These are phyloP conservation scores for Eimeria sp. DNA, from an alignment of 169 alveolate genomes.

Conservation along the genomic window DNA sequence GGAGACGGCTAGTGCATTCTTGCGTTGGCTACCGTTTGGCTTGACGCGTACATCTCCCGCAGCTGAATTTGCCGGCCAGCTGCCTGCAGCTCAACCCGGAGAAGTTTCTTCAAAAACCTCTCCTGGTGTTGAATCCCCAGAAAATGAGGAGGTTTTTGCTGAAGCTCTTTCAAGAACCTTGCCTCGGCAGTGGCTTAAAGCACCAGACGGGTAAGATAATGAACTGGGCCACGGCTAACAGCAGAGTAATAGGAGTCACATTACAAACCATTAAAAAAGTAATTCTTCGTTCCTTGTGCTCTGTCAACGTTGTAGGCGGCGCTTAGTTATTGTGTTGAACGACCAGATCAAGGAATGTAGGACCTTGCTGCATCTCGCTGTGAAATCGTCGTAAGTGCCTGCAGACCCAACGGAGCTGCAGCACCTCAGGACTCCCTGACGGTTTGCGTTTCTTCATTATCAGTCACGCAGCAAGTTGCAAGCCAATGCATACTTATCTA, in stretches of 20 bases:
- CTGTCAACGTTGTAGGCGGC: slow-evolving; percentile 15
- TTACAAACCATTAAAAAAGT: background rate
- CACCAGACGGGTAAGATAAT: slow-evolving; percentile 41
- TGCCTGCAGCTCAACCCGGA: background rate
- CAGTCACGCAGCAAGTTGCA: background rate
- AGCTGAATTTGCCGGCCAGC: background rate
- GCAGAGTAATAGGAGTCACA: background rate
- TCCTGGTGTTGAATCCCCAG: background rate
- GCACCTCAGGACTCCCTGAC: background rate
- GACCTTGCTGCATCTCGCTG: slow-evolving; percentile 53
- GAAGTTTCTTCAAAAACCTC: background rate
- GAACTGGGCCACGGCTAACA: background rate
- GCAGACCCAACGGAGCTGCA: background rate
- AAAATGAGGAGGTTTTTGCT: slow-evolving; percentile 33
- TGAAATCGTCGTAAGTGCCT: slow-evolving; percentile 20
- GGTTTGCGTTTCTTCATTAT: background rate
- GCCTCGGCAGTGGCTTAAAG: slow-evolving; percentile 49
- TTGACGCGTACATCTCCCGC: slow-evolving; percentile 17
- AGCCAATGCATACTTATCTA: background rate
- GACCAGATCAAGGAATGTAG: slow-evolving; percentile 54
- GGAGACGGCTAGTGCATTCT: slow-evolving; percentile 5
- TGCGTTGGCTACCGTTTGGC: slow-evolving; percentile 76
- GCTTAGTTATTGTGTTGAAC: slow-evolving; percentile 22
- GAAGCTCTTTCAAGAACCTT: slow-evolving; percentile 9
- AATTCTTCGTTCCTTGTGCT: background rate